Conservation (phyloP, 371 early-diverging fungal genomes). For the Smittium culicis region DNA sequence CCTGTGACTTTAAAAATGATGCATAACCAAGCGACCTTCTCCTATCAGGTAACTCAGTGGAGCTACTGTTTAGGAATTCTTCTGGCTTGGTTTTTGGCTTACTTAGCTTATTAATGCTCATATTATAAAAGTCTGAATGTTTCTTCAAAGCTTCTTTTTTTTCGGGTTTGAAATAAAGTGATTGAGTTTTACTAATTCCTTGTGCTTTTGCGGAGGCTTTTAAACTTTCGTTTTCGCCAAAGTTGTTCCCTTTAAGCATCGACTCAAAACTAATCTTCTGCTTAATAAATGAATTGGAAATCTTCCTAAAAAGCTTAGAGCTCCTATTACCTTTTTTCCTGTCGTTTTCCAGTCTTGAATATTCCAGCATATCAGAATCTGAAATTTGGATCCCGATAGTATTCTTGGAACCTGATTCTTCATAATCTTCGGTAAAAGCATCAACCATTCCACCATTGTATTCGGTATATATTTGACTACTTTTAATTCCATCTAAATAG, state of each 20-base stretch:
- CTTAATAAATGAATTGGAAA: background rate
- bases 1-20: background rate
- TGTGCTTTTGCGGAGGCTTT: background rate
- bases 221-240: background rate
- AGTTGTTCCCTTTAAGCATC: background rate
- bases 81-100: background rate
- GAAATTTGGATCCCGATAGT: background rate
- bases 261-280: background rate
- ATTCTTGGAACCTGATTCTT: background rate
- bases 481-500: background rate
- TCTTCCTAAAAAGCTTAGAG: background rate
- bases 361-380: background rate
- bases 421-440: background rate
- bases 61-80: background rate
- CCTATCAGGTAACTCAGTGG: constrained; percentile 2
- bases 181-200: background rate
- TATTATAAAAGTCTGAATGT: background rate
- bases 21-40: constrained; percentile 10
- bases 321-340: background rate
- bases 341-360: no score
- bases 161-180: background rate
- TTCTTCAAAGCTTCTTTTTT: background rate
- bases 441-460: background rate
- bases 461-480: background rate
- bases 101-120: background rate